A percentile compares a stretch with the other conserved stretches of the same genome.
phyloP scores from a whole-genome alignment of 2,329 filamentous ascomycete genomes.

The Penicillium sp. region DNA sequence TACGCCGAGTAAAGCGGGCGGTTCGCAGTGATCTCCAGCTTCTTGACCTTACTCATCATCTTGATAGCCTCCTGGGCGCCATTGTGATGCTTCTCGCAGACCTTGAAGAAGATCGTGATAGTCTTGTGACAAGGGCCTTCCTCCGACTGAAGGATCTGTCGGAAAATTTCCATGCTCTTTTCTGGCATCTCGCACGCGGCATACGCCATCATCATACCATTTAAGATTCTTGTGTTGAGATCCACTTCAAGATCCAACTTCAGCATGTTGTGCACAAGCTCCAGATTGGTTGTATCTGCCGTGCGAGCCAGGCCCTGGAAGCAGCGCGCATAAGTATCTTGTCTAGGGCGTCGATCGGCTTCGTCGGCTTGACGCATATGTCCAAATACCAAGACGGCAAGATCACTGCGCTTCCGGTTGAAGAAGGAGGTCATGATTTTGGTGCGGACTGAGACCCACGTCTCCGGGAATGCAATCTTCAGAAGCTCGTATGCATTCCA shows the following conservation, averaged over 20 bases:
- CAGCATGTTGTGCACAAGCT: slow-evolving; percentile 84
- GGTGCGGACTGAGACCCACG: slow-evolving; percentile 63
- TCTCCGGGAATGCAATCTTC: slow-evolving; percentile 59
- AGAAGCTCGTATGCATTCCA: slow-evolving; percentile 63
- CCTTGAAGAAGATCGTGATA: slow-evolving; percentile 75
- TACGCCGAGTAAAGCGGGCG: slow-evolving; percentile 73
- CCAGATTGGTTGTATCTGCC: slow-evolving; percentile 62
- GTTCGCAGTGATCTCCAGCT: slow-evolving; percentile 77
- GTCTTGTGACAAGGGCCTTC: slow-evolving; percentile 84
- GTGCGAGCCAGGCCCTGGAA: slow-evolving; percentile 70
- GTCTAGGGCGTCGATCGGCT: slow-evolving; percentile 61
- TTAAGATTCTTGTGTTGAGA: slow-evolving; percentile 71
- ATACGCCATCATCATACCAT: slow-evolving; percentile 85
- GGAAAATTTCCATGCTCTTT: slow-evolving; percentile 75
- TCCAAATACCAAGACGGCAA: slow-evolving; percentile 82
- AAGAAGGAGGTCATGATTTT: slow-evolving; percentile 82
- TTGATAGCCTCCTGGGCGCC: slow-evolving; percentile 48
- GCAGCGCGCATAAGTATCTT: slow-evolving; percentile 72
- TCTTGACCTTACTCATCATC: slow-evolving; percentile 57
- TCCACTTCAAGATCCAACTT: slow-evolving; percentile 86
- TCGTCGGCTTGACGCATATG: slow-evolving; percentile 84
- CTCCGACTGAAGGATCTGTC: slow-evolving; percentile 73
- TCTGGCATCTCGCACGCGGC: slow-evolving; percentile 64
- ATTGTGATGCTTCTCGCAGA: slow-evolving; percentile 61
- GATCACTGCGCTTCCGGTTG: slow-evolving; percentile 70